Base-by-base conservation (phyloP, 192 early-diverging fungal species). In the Entophlyctis luteolus region DNA sequence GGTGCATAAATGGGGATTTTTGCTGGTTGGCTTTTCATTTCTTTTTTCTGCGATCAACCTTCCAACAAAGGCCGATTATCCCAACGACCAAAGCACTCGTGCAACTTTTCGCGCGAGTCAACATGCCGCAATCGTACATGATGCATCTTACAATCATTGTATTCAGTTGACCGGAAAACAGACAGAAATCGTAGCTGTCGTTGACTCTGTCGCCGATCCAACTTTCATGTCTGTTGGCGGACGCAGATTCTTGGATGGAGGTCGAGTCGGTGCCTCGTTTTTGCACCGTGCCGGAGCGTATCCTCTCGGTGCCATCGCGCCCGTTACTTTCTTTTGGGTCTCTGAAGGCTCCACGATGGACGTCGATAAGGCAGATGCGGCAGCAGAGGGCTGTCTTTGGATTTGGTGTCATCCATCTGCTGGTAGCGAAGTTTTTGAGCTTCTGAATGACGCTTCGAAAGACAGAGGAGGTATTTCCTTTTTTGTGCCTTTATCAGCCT, bases 61-160 rank as follows among this genome's bases (percentile, higher is more conserved):
- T 37, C 14, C 23, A 32, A 20, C 0, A 35, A 49, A 88, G 89
- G 87, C 93, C 14, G 81, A 88, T 32, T 84, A 89, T 55, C 90
- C 93, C 18, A 94, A 91, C 73, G 92, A 92, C 52, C 93, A 95
- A 72, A 88, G 87, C 65, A 82, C 85, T 22, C 81, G 87, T 27
- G 85, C 90, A 1, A 80, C 81, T 4, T 92, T 89, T 72, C 78
- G 91, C 18, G 90, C 92, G 0, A 86, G 84, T 34, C 87, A 85
- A 46, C 81, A 91, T 39, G 74, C 88, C 38, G 88, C 84, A n/a
- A 82, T 91, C 35, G 58, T 91, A 0, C 89, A 93, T 60, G 97
- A 99, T 66, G 84, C 84, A 1, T 96, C 93, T 29, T 99, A 92
- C 77, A 77, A 77, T 54, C 72, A 74, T 3, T 89, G 84, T 35